Evolutionary conservation across 345 rosid species (phyloP).

Genomic region (Salix purpurea): DNA sequence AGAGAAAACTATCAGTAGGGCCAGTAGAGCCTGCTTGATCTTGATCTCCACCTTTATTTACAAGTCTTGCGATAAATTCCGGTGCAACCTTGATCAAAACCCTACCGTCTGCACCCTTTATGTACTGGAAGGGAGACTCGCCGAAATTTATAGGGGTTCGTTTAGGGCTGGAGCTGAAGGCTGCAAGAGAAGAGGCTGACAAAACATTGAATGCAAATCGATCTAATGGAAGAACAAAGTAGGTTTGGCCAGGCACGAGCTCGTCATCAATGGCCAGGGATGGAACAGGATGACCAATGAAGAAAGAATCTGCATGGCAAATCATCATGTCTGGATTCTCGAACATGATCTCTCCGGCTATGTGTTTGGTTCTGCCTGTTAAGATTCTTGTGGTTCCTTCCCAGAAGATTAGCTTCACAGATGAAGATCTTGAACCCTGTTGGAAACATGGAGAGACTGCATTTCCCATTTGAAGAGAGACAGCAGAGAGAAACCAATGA

Average conservation of each 20-base stretch:
- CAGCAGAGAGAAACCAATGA: constrained; percentile 1
- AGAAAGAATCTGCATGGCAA: constrained; percentile 87
- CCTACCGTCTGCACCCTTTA: constrained; percentile 17
- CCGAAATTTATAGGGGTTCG: constrained; percentile 37
- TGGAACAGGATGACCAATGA: constrained; percentile 74
- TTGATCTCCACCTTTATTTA: constrained; percentile 4
- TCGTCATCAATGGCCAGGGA: constrained; percentile 60
- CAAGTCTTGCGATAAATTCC: constrained; percentile 14
- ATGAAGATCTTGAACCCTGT: neutral
- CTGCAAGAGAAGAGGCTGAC: constrained; percentile 57
- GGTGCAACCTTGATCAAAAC: constrained; percentile 24
- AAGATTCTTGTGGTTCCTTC: constrained; percentile 52
- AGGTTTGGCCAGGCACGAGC: constrained; percentile 64
- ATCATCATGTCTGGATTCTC: constrained; percentile 74
- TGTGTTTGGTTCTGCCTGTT: constrained; percentile 37
- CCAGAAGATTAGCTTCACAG: constrained; percentile 52
- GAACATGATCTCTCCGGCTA: constrained; percentile 94
- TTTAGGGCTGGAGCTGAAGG: constrained; percentile 44
- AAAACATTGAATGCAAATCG: constrained; percentile 44
- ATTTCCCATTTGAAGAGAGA: constrained; percentile 43
- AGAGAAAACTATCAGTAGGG: constrained; percentile 36
- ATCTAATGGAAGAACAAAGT: constrained; percentile 76
- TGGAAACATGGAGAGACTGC: constrained; percentile 38
- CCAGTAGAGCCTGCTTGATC: neutral
- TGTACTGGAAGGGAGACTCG: constrained; percentile 20